A percentile compares a stretch with the other conserved stretches of the same genome.
These are phyloP conservation scores for Diplodia sapinea DNA, from an alignment of 2,329 filamentous ascomycete species.

Conservation along the genomic window DNA sequence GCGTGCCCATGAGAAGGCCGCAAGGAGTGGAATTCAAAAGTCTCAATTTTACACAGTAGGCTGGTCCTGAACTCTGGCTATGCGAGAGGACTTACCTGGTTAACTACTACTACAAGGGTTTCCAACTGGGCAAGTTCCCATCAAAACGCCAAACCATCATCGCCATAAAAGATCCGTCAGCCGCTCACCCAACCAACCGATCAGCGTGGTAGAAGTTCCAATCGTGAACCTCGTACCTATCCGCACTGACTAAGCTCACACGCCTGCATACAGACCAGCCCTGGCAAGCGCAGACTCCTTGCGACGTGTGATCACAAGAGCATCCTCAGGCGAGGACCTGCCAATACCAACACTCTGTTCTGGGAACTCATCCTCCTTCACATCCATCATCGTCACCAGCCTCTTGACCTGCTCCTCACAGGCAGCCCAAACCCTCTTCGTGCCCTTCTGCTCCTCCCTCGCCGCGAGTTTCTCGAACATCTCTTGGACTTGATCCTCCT, in stretches of 20 bases:
- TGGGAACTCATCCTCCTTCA: background rate
- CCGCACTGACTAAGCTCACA: background rate
- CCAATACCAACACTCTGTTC: background rate
- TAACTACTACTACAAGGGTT: background rate
- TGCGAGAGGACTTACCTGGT: background rate
- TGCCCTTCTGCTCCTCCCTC: background rate
- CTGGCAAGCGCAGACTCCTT: background rate
- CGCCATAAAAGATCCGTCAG: background rate
- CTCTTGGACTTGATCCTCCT: background rate
- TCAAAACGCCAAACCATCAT: background rate
- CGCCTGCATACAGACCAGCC: background rate
- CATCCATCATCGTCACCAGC: background rate
- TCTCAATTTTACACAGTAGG: background rate
- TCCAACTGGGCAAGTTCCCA: background rate
- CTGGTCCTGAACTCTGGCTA: background rate
- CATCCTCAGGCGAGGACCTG: background rate
- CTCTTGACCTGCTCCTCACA: constrained; percentile 18
- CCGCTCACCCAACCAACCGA: background rate
- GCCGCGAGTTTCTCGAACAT: background rate
- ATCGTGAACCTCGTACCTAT: background rate
- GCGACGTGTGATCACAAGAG: background rate
- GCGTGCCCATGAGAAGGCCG: background rate
- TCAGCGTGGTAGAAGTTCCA: background rate
- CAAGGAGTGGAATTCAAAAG: background rate
- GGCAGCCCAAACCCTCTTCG: background rate